Percentiles rank a stretch among this genome's conserved stretches.
These are phyloP conservation scores for Chytriomyces sp. DNA, from an alignment of 192 early-diverging fungal genomes.

Conservation along the genomic window DNA sequence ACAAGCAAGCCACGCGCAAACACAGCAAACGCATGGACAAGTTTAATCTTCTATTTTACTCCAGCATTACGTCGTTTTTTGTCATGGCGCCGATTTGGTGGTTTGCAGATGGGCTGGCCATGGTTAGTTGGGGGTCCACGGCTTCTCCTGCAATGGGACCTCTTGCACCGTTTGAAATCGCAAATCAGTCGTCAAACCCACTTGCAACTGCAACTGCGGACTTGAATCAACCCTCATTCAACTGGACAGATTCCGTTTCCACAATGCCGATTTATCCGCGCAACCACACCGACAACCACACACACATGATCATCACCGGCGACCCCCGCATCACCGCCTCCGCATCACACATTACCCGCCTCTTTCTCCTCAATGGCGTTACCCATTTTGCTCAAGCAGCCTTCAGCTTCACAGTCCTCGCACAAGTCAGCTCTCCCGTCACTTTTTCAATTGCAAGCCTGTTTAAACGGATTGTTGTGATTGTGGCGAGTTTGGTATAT, in stretches of 20 bases:
- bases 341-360: conserved; percentile 40
- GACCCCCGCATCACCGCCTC: conserved; percentile 26
- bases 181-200: conserved; percentile 8
- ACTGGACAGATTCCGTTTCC: neutral
- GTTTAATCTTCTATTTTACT: conserved; percentile 87
- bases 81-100: conserved; percentile 83
- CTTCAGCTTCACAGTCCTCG: conserved; percentile 81
- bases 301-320: neutral
- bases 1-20: conserved; percentile 41
- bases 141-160: conserved; percentile 14
- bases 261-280: neutral
- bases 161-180: neutral
- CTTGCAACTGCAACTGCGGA: conserved; percentile 26
- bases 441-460: conserved; percentile 87
- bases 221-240: neutral
- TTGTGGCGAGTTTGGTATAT: conserved; percentile 80
- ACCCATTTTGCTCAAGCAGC: conserved; percentile 82
- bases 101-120: conserved; percentile 66
- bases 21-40: conserved; percentile 76
- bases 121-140: conserved; percentile 21
- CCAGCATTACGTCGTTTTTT: conserved; percentile 69
- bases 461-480: conserved; percentile 90
- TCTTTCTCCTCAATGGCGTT: conserved; percentile 78
- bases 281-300: neutral
- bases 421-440: conserved; percentile 74